Base-by-base conservation (phyloP, 768 basidiomycete genomes). In the Tricholoma sp. region DNA sequence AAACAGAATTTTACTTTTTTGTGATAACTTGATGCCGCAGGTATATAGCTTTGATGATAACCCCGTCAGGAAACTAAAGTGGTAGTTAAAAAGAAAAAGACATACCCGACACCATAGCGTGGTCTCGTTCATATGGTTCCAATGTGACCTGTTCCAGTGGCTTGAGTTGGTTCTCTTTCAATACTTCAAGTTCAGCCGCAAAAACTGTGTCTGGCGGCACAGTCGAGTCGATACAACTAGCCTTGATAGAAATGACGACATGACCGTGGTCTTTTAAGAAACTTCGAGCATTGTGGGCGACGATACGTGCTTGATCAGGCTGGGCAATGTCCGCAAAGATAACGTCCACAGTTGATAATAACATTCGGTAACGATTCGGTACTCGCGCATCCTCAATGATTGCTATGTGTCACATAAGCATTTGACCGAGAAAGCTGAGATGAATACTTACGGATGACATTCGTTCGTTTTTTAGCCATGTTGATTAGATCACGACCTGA, bases 381-480 rank as follows among this genome's bases (percentile, higher is more conserved):
- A 93, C 76, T 59, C 97, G 94, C 20, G 97, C 97, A 67, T 99
- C 97, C 72, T 98, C 97, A 50, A 99, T 82, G 68, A 99, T 99
- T 39, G 96, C 91, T 94, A 57, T 2, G 55, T 18, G 50, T 6
- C 50, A 54, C 34, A 52, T 6, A 34, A 53, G 33, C 20, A 31
- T 37, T 8, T 33, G 29, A 9, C 31, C 50, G 24, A 44, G 32
- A 50, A 10, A n/a, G 20, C 41, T 6, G 11, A 24, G 28, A 53
- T 24, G 2, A 50, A 34, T 2, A 80, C 90, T 57, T 74, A 96
- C 94, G 97, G 66, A 98, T 96, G 61, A 98, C 94, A 72, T 98
- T 99, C 61, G 97, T 98, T 57, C 97, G 83, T 76, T 97, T 98
- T 77, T 98, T 98, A 33, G 97, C 96, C 97, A 98, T 99, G 75